phyloP scores from a whole-genome alignment of 2,329 filamentous ascomycete genomes.

The Sclerotinia subarctica region DNA sequence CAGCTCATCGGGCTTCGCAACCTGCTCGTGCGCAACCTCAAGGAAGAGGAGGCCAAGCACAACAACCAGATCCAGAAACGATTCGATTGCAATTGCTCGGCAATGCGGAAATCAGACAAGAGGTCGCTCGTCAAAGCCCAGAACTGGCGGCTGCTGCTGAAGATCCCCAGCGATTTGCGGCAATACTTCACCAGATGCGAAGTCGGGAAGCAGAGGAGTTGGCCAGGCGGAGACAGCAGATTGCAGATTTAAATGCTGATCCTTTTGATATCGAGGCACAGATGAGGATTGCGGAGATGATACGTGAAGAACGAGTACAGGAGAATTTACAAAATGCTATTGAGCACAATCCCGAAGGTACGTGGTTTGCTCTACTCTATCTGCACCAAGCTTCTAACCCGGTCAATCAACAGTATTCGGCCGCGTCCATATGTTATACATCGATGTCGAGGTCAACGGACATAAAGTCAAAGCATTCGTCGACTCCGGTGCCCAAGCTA shows the following conservation, averaged over 20 bases:
- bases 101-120: conserved; percentile 67
- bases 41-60: conserved; percentile 34
- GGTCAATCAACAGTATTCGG: conserved; percentile 68
- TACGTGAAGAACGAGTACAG: conserved; percentile 88
- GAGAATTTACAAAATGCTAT: conserved; percentile 96
- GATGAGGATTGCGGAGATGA: conserved; percentile 91
- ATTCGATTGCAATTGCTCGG: conserved; percentile 79
- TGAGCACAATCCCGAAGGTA: conserved; percentile 96
- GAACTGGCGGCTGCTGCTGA: conserved; percentile 74
- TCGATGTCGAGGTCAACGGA: conserved; percentile 92
- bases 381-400: conserved; percentile 13
- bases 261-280: conserved; percentile 93
- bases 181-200: conserved; percentile 65
- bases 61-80: conserved; percentile 68
- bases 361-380: conserved; percentile 34
- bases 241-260: conserved; percentile 83
- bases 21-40: conserved; percentile 36
- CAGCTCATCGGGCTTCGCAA: conserved; percentile 38
- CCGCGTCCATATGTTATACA: conserved; percentile 92
- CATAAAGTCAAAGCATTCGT: conserved; percentile 92
- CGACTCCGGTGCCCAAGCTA: conserved; percentile 94
- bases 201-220: conserved; percentile 70
- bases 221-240: conserved; percentile 74
- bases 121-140: conserved; percentile 70
- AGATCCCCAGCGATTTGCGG: conserved; percentile 71